Base-by-base conservation (phyloP, 1,284 basidiomycete genomes). In the Hymenochaete sp. region DNA sequence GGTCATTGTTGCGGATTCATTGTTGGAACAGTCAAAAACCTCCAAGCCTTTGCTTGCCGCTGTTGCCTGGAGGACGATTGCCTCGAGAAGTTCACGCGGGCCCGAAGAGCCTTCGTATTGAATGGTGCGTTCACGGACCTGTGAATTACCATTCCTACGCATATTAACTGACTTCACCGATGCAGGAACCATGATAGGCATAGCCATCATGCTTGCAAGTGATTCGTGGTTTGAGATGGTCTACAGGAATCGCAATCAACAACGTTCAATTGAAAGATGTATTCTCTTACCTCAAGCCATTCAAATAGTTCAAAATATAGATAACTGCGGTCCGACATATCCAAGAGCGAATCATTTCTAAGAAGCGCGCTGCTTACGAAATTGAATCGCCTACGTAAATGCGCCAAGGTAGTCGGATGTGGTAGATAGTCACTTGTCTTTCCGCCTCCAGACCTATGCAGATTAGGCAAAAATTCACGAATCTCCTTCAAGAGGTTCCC, bases 121-220 rank as follows among this genome's bases (percentile, higher is more conserved):
- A 50, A 92, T 81, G 1, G 76, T 79, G 21, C 86, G 78, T 59
- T 89, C 86, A 38, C 83, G 77, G 37, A 78, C 68, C 5, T 71
- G 67, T 4, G 70, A 62, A 32, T 63, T 60, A 5, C 62, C 48
- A 13, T 66, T 56, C 48, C 71, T 77, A 65, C 73, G 78, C 4
- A 74, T 67, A 10, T 68, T 67, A 10, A 79, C 65, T 3, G 72
- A 67, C 59, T 82, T 84, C 24, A 79, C 72, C n/a, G 80, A 81
- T 3, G 73, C 66, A 16, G 77, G 73, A 2, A 84, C 78, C 90
- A 93, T 93, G 58, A 90, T 90, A 1, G 91, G 90, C 89, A 93
- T 93, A 0, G 85, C 91, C 77, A 95, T 88, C 85, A 93, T 92
- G 54, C 84, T 87, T 2, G 89, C 88, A 22, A 93, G 65, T 3